These are phyloP conservation scores for Amanita pallidorosea DNA, from an alignment of 768 basidiomycete species.

Conservation along the genomic window DNA sequence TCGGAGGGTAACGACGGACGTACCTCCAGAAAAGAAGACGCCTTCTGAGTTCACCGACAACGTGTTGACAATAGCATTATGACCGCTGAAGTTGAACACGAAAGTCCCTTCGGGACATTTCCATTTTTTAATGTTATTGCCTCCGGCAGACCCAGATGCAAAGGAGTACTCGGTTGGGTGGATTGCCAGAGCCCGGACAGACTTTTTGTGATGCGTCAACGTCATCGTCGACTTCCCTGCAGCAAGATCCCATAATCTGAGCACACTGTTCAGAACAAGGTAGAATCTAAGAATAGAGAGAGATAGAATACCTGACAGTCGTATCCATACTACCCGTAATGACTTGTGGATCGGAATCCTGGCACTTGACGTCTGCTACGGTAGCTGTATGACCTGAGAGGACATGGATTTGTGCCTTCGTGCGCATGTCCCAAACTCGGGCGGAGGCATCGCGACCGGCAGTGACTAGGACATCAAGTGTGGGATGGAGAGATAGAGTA, in stretches of 20 bases:
- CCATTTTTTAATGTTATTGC: slow-evolving; percentile 99
- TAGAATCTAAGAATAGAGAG: background rate
- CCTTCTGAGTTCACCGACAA: slow-evolving; percentile 90
- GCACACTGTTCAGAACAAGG: slow-evolving; percentile 1
- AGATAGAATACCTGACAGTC: slow-evolving; percentile 59
- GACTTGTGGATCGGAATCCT: slow-evolving; percentile 96
- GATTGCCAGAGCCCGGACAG: slow-evolving; percentile 86
- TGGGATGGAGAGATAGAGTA: slow-evolving; percentile 84
- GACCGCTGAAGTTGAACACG: slow-evolving; percentile 93
- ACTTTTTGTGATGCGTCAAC: slow-evolving; percentile 99
- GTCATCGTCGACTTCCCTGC: slow-evolving; percentile 96
- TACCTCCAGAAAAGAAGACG: slow-evolving; percentile 95
- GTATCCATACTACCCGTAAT: slow-evolving; percentile 99
- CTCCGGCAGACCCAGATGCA: slow-evolving; percentile 92
- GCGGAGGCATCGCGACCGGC: slow-evolving; percentile 94
- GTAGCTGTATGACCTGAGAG: slow-evolving; percentile 91
- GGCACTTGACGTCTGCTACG: slow-evolving; percentile 91
- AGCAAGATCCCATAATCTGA: slow-evolving; percentile 91
- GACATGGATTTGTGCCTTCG: slow-evolving; percentile 91
- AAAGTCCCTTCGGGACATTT: slow-evolving; percentile 95
- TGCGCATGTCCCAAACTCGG: slow-evolving; percentile 99
- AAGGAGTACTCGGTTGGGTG: slow-evolving; percentile 97
- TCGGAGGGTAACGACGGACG: slow-evolving; percentile 15
- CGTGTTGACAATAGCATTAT: slow-evolving; percentile 97
- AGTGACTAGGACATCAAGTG: slow-evolving; percentile 91